Percentiles rank a stretch among this genome's conserved stretches.
phyloP scores from a whole-genome alignment of 208 protist genomes.

The Tritrichomonas foetus region DNA sequence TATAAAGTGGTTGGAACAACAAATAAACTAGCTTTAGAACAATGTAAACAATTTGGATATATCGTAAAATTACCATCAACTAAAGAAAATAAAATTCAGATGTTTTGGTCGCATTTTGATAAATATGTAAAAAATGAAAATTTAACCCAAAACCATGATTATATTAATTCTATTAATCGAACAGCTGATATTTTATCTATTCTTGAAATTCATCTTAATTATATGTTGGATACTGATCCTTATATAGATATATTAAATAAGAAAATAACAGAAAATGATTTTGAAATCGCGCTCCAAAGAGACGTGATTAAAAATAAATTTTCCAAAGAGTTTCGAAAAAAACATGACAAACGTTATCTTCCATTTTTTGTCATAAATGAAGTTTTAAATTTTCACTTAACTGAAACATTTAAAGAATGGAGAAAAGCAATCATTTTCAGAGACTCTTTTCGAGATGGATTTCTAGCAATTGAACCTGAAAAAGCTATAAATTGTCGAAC shows the following conservation, averaged over 20 bases:
- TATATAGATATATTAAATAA: neutral
- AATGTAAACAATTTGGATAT: neutral
- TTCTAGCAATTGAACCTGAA: neutral
- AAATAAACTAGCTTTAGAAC: neutral
- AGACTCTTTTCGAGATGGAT: neutral
- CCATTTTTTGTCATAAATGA: neutral
- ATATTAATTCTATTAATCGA: no score
- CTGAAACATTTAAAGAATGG: neutral
- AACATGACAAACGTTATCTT: neutral
- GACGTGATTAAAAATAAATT: neutral
- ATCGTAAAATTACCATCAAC: no score
- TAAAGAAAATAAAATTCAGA: no score
- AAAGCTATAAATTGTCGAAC: neutral
- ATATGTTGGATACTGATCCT: neutral
- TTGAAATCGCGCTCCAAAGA: neutral
- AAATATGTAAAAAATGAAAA: no score
- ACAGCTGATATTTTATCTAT: no score
- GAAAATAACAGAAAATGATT: neutral
- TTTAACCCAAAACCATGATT: no score
- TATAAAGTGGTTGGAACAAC: constrained; percentile 24
- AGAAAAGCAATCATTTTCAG: neutral
- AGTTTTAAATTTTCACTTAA: neutral
- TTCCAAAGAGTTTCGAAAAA: neutral
- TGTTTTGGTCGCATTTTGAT: no score
- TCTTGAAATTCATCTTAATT: no score